A percentile compares a stretch with the other conserved stretches of the same genome.
Conservation (phyloP, 2,329 filamentous ascomycete genomes). For the Fusarium tuaranense region DNA sequence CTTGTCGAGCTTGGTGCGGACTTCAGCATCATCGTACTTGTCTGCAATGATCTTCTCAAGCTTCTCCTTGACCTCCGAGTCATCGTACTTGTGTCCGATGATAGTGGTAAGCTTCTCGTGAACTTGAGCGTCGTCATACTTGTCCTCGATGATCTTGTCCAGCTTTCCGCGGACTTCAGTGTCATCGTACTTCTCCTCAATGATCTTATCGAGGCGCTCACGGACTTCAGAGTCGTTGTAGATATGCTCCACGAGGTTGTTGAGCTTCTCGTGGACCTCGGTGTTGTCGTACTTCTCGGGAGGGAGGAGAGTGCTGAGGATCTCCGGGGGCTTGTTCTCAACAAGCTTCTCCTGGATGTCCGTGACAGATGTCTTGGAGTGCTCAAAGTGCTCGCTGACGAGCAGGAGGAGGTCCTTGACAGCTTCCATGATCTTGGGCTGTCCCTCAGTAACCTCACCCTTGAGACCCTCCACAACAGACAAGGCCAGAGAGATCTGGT, state of each 20-base stretch:
- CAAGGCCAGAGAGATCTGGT: slow-evolving; percentile 81
- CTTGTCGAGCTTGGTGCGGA: slow-evolving; percentile 63
- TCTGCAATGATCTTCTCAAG: slow-evolving; percentile 66
- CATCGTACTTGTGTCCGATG: slow-evolving; percentile 70
- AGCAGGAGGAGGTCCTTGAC: slow-evolving; percentile 87
- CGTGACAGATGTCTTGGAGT: slow-evolving; percentile 76
- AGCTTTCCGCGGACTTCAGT: slow-evolving; percentile 62
- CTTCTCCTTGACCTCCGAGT: slow-evolving; percentile 50
- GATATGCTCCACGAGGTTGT: slow-evolving; percentile 41
- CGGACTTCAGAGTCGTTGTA: slow-evolving; percentile 45
- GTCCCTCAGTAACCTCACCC: slow-evolving; percentile 81
- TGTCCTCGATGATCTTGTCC: slow-evolving; percentile 52
- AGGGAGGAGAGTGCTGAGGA: slow-evolving; percentile 64
- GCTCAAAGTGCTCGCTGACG: slow-evolving; percentile 88
- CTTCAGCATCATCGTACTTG: slow-evolving; percentile 64
- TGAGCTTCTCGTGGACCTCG: slow-evolving; percentile 47
- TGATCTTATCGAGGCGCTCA: slow-evolving; percentile 50
- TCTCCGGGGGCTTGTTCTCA: slow-evolving; percentile 70
- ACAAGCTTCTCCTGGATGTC: slow-evolving; percentile 70
- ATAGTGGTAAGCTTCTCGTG: slow-evolving; percentile 47
- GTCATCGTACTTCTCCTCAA: slow-evolving; percentile 67
- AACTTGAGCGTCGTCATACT: slow-evolving; percentile 46
- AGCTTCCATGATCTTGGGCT: slow-evolving; percentile 88
- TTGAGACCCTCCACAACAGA: slow-evolving; percentile 81
- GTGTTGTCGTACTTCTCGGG: slow-evolving; percentile 63